Conservation (phyloP, 1,284 basidiomycete species). For the Leccinum fallax region DNA sequence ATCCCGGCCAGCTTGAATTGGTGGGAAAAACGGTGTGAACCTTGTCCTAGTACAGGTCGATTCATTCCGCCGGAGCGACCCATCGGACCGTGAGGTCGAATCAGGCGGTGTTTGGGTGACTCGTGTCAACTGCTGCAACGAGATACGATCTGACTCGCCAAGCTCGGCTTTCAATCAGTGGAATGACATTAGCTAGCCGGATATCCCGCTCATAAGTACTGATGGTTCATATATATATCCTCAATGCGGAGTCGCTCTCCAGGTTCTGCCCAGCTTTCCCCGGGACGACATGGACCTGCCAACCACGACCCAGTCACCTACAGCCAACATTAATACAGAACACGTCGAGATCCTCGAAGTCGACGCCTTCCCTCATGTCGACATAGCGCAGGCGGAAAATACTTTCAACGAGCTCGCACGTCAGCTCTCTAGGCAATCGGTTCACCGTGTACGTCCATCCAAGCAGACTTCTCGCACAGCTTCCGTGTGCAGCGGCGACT, state of each 20-base stretch:
- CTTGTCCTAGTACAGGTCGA: not conserved
- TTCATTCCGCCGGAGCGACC: not conserved
- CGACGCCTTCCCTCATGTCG: slow-evolving; percentile 33
- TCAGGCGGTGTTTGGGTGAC: not conserved
- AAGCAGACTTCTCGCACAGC: slow-evolving; percentile 25
- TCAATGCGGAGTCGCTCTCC: not conserved
- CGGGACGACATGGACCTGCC: slow-evolving; percentile 15
- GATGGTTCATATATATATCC: slow-evolving; percentile 16
- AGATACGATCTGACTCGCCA: not conserved
- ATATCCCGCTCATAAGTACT: not conserved
- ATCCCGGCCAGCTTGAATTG: not conserved
- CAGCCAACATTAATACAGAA: not conserved
- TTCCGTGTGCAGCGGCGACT: slow-evolving; percentile 37
- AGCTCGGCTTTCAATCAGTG: not conserved
- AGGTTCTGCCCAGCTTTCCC: not conserved
- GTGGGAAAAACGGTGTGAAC: not conserved
- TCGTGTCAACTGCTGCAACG: not conserved
- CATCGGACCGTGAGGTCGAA: not conserved
- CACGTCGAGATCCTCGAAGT: slow-evolving; percentile 29
- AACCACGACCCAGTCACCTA: not conserved
- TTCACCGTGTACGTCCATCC: slow-evolving; percentile 21
- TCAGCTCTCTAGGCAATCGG: slow-evolving; percentile 34
- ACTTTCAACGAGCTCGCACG: slow-evolving; percentile 57
- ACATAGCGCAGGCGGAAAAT: slow-evolving; percentile 50
- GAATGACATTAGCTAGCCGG: not conserved